Evolutionary conservation across 192 early-diverging fungal genomes (phyloP).

Genomic region (Entomortierella lignicola): DNA sequence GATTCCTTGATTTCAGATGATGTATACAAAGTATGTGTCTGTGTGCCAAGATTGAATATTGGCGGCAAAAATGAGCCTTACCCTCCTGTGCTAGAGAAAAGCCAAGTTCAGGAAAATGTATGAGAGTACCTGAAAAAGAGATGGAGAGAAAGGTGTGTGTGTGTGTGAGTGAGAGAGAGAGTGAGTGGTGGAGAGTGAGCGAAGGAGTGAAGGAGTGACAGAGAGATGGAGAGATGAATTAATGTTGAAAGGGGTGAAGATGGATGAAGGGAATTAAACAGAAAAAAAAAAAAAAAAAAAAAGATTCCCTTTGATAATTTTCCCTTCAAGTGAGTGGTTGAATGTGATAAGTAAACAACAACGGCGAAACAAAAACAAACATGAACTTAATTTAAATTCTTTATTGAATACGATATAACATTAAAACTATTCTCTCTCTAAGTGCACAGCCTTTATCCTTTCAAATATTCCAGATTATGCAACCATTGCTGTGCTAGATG

Average conservation of each 20-base stretch:
- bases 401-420: too few relatives aligned
- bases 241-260: too few relatives aligned
- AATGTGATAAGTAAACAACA: not conserved
- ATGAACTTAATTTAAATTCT: too few relatives aligned
- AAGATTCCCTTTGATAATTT: too few relatives aligned
- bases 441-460: too few relatives aligned
- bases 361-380: conserved; percentile 13
- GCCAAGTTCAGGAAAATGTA: not conserved
- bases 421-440: too few relatives aligned
- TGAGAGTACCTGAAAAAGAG: not conserved
- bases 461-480: too few relatives aligned
- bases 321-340: not conserved
- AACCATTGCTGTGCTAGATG: too few relatives aligned
- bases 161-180: not conserved
- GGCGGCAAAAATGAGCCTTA: conserved; percentile 7
- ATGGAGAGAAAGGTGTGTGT: not conserved
- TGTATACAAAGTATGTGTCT: too few relatives aligned
- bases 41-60: not conserved
- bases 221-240: not conserved
- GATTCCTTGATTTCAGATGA: too few relatives aligned
- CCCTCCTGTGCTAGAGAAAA: not conserved
- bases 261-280: not conserved
- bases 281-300: conserved; percentile 2
- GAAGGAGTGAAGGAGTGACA: not conserved
- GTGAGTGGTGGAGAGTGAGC: not conserved